A percentile compares a stretch with the other conserved stretches of the same genome.
These are phyloP conservation scores for Nemania sp. DNA, from an alignment of 2,329 filamentous ascomycete genomes.

Conservation along the genomic window DNA sequence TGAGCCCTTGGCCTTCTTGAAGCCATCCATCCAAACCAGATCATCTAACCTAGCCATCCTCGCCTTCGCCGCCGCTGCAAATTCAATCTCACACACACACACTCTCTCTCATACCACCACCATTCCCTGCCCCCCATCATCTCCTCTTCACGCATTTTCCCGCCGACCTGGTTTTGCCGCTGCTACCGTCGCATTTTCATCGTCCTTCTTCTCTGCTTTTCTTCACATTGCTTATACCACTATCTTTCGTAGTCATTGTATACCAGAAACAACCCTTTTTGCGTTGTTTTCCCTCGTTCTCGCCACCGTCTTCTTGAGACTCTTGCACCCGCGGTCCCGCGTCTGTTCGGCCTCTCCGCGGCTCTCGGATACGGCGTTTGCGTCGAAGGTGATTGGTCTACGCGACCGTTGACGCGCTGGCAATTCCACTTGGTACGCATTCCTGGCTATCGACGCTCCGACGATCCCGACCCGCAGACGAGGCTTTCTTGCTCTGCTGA, in stretches of 20 bases:
- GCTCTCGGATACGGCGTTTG: constrained; percentile 5
- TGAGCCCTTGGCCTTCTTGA: constrained; percentile 21
- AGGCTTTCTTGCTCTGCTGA: constrained; percentile 16
- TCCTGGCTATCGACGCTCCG: constrained; percentile 22
- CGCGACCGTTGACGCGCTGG: constrained; percentile 31
- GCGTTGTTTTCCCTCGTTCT: constrained; percentile 27
- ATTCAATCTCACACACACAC: constrained; percentile 30
- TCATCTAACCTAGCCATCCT: constrained; percentile 35
- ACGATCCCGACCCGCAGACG: constrained; percentile 22
- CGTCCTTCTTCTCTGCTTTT: constrained; percentile 19
- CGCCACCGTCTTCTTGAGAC: constrained; percentile 22
- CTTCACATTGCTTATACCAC: constrained; percentile 23
- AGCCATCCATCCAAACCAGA: constrained; percentile 33
- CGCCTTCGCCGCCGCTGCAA: constrained; percentile 39
- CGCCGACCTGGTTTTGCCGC: constrained; percentile 12
- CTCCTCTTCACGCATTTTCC: constrained; percentile 17
- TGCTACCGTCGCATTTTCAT: constrained; percentile 21
- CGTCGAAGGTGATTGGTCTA: constrained; percentile 5
- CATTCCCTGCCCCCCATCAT: constrained; percentile 11
- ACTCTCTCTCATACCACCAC: constrained; percentile 15
- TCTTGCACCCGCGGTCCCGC: constrained; percentile 20
- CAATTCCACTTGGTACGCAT: constrained; percentile 27
- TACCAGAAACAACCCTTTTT: constrained; percentile 26
- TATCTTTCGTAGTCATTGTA: constrained; percentile 27
- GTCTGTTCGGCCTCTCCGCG: constrained; percentile 1